Conservation (phyloP, 2,329 filamentous ascomycete species). For the Fusarium sp. region DNA sequence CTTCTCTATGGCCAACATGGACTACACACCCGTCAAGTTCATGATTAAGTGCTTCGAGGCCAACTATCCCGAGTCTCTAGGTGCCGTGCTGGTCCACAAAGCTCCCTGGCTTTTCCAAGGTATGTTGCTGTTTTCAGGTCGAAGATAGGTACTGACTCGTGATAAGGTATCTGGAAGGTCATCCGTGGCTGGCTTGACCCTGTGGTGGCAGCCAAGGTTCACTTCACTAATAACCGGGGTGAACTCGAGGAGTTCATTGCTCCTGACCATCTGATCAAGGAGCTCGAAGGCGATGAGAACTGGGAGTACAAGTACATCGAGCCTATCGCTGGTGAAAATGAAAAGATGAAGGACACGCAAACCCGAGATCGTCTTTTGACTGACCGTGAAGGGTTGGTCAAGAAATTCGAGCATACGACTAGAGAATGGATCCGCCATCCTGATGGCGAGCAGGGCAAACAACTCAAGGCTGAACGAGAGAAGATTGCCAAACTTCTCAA, state of each 20-base stretch:
- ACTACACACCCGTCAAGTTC: constrained; percentile 96
- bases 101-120: constrained; percentile 97
- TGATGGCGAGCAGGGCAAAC: constrained; percentile 55
- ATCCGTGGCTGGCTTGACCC: constrained; percentile 97
- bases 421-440: constrained; percentile 73
- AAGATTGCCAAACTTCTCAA: constrained; percentile 70
- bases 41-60: constrained; percentile 99
- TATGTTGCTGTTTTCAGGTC: constrained; percentile 51
- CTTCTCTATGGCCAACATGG: constrained; percentile 97
- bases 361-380: constrained; percentile 71
- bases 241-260: constrained; percentile 84
- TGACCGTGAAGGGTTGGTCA: constrained; percentile 71
- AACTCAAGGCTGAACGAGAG: constrained; percentile 66
- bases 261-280: constrained; percentile 75
- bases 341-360: constrained; percentile 71
- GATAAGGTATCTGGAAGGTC: constrained; percentile 88
- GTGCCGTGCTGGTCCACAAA: constrained; percentile 91
- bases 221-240: constrained; percentile 85
- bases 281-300: constrained; percentile 85
- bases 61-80: constrained; percentile 94
- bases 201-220: constrained; percentile 91
- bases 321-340: constrained; percentile 79
- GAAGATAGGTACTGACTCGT: constrained; percentile 7
- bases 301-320: constrained; percentile 88
- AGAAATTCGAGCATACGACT: constrained; percentile 78